Percentiles rank a stretch among this genome's conserved stretches.
These are phyloP conservation scores for Apiospora malaysiana DNA, from an alignment of 2,329 filamentous ascomycete species.

Conservation along the genomic window DNA sequence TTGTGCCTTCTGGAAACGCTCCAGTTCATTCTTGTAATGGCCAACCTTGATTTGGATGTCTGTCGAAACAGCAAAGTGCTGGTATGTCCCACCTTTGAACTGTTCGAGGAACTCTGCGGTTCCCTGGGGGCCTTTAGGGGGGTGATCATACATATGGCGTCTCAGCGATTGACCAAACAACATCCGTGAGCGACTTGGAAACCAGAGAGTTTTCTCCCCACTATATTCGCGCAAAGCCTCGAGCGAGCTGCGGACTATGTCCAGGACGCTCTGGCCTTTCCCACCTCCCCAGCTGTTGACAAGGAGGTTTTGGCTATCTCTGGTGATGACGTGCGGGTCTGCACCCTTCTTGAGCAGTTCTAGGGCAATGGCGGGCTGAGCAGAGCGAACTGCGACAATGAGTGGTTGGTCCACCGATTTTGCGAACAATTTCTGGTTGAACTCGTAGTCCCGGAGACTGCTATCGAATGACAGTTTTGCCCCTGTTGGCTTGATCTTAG, in stretches of 20 bases:
- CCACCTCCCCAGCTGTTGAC: conserved; percentile 40
- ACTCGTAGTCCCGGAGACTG: conserved; percentile 39
- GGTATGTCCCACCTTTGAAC: conserved; percentile 63
- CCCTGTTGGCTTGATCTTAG: conserved; percentile 20
- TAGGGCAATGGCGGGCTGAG: conserved; percentile 53
- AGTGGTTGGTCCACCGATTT: conserved; percentile 66
- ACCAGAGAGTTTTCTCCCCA: background rate
- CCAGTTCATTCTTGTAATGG: conserved; percentile 38
- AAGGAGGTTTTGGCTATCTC: conserved; percentile 43
- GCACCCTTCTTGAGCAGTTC: conserved; percentile 68
- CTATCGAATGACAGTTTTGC: conserved; percentile 6
- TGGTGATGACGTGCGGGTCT: conserved; percentile 66
- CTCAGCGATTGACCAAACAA: background rate
- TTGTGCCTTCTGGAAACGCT: conserved; percentile 44
- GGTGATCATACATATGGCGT: conserved; percentile 21
- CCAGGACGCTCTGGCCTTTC: conserved; percentile 60
- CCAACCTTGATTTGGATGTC: conserved; percentile 38
- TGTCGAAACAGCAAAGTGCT: conserved; percentile 57
- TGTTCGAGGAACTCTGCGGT: conserved; percentile 59
- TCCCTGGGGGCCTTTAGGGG: conserved; percentile 39
- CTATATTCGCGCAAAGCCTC: conserved; percentile 25
- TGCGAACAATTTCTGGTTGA: conserved; percentile 56
- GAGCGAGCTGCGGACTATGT: conserved; percentile 62
- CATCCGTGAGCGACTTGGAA: background rate
- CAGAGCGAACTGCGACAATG: conserved; percentile 62